phyloP scores from a whole-genome alignment of 1,284 basidiomycete species.

The Irpex lacteus region DNA sequence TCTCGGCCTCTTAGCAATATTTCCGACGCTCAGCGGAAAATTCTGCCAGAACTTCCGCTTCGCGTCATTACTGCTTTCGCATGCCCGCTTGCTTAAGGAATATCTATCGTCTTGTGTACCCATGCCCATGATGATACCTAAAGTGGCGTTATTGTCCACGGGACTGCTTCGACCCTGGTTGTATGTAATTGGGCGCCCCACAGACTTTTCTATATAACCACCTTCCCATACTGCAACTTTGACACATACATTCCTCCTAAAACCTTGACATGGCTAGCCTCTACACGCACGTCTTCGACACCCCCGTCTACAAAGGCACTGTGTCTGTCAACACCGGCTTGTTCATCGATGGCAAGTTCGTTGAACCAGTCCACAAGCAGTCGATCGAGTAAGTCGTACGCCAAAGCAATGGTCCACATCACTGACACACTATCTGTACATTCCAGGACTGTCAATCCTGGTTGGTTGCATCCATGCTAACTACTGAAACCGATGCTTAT shows the following conservation, averaged over 20 bases:
- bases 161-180: no score
- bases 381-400: conserved; percentile 61
- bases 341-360: conserved; percentile 82
- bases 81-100: no score
- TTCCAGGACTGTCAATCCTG: conserved; percentile 9
- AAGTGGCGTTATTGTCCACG: no score
- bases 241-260: neutral
- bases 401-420: neutral
- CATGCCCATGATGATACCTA: no score
- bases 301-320: conserved; percentile 67
- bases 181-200: no score
- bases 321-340: conserved; percentile 70
- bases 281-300: conserved; percentile 62
- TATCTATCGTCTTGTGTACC: no score
- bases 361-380: conserved; percentile 56
- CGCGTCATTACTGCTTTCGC: neutral
- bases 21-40: neutral
- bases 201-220: no score
- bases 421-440: neutral
- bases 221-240: neutral
- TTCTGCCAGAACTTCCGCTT: neutral
- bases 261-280: conserved; percentile 26
- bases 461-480: neutral
- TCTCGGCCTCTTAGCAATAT: neutral
- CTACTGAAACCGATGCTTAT: conserved; percentile 7